Conservation (phyloP, 345 rosid species). For the Nephelium lappaceum region DNA sequence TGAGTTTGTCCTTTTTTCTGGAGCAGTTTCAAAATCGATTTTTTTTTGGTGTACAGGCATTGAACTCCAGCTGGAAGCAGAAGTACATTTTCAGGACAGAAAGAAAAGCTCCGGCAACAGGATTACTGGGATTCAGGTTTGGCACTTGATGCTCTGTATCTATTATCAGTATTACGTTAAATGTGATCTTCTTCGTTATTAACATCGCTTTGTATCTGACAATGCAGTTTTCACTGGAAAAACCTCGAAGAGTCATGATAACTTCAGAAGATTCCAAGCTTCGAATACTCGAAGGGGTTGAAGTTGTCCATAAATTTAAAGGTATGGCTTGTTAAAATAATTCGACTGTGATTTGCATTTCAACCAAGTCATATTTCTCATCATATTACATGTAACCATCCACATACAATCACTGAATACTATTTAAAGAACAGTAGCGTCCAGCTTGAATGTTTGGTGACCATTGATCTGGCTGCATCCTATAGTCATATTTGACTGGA, state of each 20-base stretch:
- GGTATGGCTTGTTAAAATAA: slow-evolving; percentile 36
- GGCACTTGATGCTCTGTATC: slow-evolving; percentile 9
- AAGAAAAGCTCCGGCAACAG: slow-evolving; percentile 51
- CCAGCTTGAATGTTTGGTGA: no score
- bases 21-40: background rate
- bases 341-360: background rate
- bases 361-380: background rate
- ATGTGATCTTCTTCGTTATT: background rate
- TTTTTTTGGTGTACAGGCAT: slow-evolving; percentile 31
- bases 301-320: slow-evolving; percentile 63
- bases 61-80: slow-evolving; percentile 52
- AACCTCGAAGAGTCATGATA: slow-evolving; percentile 57
- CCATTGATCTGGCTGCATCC: background rate
- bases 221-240: slow-evolving; percentile 61
- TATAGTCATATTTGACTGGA: background rate
- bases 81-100: slow-evolving; percentile 48
- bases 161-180: background rate
- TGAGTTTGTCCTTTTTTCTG: background rate
- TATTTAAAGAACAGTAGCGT: background rate
- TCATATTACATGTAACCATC: background rate
- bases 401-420: background rate
- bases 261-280: slow-evolving; percentile 80
- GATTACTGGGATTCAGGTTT: slow-evolving; percentile 78
- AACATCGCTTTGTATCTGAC: slow-evolving; percentile 17
- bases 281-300: slow-evolving; percentile 59